Evolutionary conservation across 2,329 filamentous ascomycete genomes (phyloP), one percentile per base, ranked within the genome.

Genomic region (Fusarium caatingaense): DNA sequence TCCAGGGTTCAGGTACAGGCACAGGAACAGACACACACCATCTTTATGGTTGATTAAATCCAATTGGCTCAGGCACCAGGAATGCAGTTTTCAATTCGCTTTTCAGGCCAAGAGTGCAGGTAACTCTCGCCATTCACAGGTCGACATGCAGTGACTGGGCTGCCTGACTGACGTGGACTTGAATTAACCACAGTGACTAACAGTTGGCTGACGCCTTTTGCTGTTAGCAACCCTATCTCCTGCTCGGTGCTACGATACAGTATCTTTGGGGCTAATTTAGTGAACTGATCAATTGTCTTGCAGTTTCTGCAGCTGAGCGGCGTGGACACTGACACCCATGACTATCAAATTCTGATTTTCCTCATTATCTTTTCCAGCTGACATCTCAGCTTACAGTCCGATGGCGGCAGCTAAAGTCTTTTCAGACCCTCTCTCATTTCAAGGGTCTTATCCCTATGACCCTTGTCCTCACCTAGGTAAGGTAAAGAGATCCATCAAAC

Each of bases 121-220:
- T 37, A 50, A 54, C 61, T 40, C 61, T 67, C 65, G 63, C 47
- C 47, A 62, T 48, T 53, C 30, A 58, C 54, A 50, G 18, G 30
- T 25, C 40, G 20, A 23, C 18, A 53, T 41, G 46, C 46, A 46
- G 25, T 44, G 42, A 30, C 41, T 18, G 41, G 15, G 21, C 15
- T 44, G 41, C 13, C 47, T 58, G 51, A 51, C 69, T 72, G 69
- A 74, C 72, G 68, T 74, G 72, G 58, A 66, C 62, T 56, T 71
- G 68, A 71, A 69, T 60, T 54, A 53, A 42, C 57, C 49, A 57
- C 28, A 68, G 57, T 48, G 41, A 41, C 47, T 48, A 20, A 18
- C n/a, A 16, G n/a, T n/a, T 41, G 12, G 21, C 34, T 41, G 23
- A 41, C 32, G 16, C 11, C 15, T 37, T 37, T 27, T 41, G 12